Base-by-base conservation (phyloP, 306 rosid genomes). In the Fragaria vesca region DNA sequence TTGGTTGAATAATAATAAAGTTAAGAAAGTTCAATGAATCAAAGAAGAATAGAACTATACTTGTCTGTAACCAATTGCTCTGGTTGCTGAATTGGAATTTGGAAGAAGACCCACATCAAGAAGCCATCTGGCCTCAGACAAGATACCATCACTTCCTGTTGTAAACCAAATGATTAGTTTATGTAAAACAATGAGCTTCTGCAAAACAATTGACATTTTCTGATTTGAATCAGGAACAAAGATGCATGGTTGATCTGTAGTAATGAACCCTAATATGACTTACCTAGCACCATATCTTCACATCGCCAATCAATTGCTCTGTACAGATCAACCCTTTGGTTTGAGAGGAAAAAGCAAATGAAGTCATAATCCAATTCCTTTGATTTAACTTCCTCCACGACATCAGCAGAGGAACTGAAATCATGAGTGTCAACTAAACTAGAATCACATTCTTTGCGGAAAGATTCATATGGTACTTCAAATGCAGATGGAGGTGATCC, bases 401-500 rank as follows among this genome's bases (percentile, higher is more conserved):
- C 75, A 82, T 81, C 83, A 42, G 52, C 40, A 61, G 76, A 66
- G 51, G 82, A 30, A 57, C 32, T 86, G 76, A 66, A 55, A 36
- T 76, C 92, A 81, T 79, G 83, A 61, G 85, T 68, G n/a, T 85
- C 87, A 69, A 61, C 75, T 72, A 55, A 81, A 66, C 83, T 62
- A 84, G 79, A 79, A 78, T 66, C 88, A 77, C 74, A 76, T 69
- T 85, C 91, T 85, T 85, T 86, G 84, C 81, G 80, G 89, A 91
- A 95, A 87, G 93, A 88, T 78, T 95, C 83, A 65, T 92, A 92
- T 2, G 97, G 97, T 78, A 95, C 85, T 79, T 79, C 83, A 87
- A 95, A 95, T 70, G 98, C 93, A 81, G 97, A 95, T 58, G 96
- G 98, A 87, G 98, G 98, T 81, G 95, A 92, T 80, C 98, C 98